These are phyloP conservation scores for Mycena leptocephala DNA, from an alignment of 768 basidiomycete genomes.

Conservation along the genomic window DNA sequence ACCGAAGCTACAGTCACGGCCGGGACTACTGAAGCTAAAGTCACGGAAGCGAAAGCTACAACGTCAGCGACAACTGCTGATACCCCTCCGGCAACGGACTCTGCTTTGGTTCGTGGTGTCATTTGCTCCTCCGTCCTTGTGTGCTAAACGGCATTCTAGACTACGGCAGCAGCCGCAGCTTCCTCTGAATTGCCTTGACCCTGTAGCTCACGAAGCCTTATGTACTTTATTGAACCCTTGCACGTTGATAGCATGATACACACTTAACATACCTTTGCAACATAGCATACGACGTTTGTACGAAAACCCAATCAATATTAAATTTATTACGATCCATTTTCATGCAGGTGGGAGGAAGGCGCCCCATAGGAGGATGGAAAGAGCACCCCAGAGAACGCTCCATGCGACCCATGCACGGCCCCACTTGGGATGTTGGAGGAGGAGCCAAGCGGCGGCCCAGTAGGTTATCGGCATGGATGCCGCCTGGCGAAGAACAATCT, in stretches of 20 bases:
- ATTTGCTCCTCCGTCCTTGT: background rate
- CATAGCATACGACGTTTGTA: conserved; percentile 27
- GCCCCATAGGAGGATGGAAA: conserved; percentile 84
- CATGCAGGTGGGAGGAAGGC: conserved; percentile 94
- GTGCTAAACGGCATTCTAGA: background rate
- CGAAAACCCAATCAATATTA: conserved; percentile 22
- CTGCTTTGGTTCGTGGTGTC: conserved; percentile 3
- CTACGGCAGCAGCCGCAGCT: background rate
- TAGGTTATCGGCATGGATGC: conserved; percentile 85
- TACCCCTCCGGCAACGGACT: background rate
- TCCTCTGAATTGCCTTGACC: conserved; percentile 19
- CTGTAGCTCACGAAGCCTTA: background rate
- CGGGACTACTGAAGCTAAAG: background rate
- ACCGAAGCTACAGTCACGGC: background rate
- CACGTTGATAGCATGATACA: conserved; percentile 11
- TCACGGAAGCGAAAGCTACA: conserved; percentile 17
- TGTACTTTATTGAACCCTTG: conserved; percentile 26
- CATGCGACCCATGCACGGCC: conserved; percentile 83
- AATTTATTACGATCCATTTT: background rate
- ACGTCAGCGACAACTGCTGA: conserved; percentile 5
- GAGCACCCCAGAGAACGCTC: conserved; percentile 83
- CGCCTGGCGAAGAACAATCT: conserved; percentile 87
- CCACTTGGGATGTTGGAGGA: conserved; percentile 63
- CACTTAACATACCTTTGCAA: conserved; percentile 13
- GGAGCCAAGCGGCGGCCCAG: conserved; percentile 87